A percentile compares a stretch with the other conserved stretches of the same genome.
phyloP scores from a whole-genome alignment of 1,139 yeast genomes.

The Hemisphaericaspora lyxosophila region DNA sequence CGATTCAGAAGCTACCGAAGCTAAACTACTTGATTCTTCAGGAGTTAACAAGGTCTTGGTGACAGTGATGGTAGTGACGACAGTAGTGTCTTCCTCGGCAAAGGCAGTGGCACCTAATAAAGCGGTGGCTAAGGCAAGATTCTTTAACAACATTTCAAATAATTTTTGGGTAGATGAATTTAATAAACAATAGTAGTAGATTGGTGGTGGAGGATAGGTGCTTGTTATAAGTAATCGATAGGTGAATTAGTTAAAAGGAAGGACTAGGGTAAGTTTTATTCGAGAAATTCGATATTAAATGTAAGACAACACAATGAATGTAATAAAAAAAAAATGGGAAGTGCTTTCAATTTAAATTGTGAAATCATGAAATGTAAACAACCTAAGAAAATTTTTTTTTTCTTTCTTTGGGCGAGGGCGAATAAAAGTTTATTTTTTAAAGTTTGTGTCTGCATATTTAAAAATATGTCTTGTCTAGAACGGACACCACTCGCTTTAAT shows the following conservation, averaged over 20 bases:
- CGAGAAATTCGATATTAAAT: neutral
- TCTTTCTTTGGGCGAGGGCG: neutral
- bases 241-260: conserved; percentile 25
- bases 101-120: conserved; percentile 27
- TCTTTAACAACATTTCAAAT: conserved; percentile 31
- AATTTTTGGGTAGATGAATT: too few species aligned
- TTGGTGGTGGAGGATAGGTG: neutral
- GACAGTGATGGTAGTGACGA: conserved; percentile 40
- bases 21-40: conserved; percentile 34
- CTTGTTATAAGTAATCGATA: neutral
- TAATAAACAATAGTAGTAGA: too few species aligned
- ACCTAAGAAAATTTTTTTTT: neutral
- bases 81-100: conserved; percentile 44
- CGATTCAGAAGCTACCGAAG: conserved; percentile 19
- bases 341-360: neutral
- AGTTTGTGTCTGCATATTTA: too few species aligned
- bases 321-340: neutral
- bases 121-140: conserved; percentile 17
- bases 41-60: conserved; percentile 47
- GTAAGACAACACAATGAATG: too few species aligned
- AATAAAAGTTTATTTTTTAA: too few species aligned
- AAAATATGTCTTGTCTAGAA: too few species aligned
- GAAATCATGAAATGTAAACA: neutral
- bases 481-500: too few species aligned
- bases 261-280: conserved; percentile 30